Evolutionary conservation across 1,284 basidiomycete species (phyloP), one percentile per base, ranked within the genome.

Genomic region (Coniophora puteana): DNA sequence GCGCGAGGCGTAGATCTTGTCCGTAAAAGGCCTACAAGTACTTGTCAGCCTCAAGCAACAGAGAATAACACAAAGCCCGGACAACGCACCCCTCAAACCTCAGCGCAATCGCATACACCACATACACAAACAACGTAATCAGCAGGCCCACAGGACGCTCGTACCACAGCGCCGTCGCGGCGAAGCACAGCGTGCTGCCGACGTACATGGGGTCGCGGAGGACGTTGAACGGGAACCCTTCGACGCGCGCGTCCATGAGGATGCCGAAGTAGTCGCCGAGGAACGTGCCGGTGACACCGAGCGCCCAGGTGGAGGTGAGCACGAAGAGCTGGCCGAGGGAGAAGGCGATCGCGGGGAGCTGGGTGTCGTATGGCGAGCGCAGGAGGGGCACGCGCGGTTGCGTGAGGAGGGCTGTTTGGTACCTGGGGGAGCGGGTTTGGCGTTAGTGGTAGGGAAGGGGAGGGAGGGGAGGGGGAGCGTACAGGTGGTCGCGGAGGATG

Each of bases 261-360:
- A 98, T 98, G n/a, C 95, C 95, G 65, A 97, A 99, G 68, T 98
- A 98, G 68, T 98, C 95, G 5, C 95, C 93, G 33, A 97, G 77
- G 71, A 93, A 94, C 2, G 91, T 94, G 44, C 93, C 94, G 7
- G 94, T 96, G 49, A 98, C 72, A 13, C 95, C 95, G 12, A 99
- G 69, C 1, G 88, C 86, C 78, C 83, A 97, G 28, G 93, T 97
- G 26, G 90, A 94, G 16, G 84, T 85, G 36, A 95, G 48, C 40
- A 97, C 94, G 48, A 95, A 80, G 14, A 77, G 68, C 59, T 93
- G 89, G 20, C 93, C 93, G 10, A 76, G 35, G 38, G 66, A 61
- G 58, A 96, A 89, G 34, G 93, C 69, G 14, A 57, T 61, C 7
- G 70, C 68, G 1, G 91, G 92, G 14, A 88, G 54, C 36, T 78